phyloP scores from a whole-genome alignment of 192 early-diverging fungal species.

The Thoreauomyces humboldtii region DNA sequence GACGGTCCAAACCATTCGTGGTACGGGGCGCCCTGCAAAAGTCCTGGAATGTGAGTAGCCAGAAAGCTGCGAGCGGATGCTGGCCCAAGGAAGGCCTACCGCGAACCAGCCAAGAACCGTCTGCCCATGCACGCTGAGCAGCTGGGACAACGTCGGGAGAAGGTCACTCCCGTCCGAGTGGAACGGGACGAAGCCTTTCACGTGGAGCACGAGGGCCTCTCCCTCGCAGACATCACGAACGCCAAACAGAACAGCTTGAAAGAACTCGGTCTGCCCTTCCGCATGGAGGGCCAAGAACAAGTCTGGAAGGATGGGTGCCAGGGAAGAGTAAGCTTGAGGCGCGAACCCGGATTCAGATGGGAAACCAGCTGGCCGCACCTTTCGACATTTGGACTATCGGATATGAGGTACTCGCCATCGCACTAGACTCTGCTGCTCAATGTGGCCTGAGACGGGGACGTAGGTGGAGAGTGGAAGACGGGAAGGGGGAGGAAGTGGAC shows the following conservation, averaged over 20 bases:
- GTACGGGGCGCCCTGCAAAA: slow-evolving; percentile 16
- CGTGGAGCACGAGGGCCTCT: slow-evolving; percentile 13
- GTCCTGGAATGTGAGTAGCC: neutral
- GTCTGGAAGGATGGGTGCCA: slow-evolving; percentile 7
- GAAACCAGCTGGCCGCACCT: neutral
- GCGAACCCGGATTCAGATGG: neutral
- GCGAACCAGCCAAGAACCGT: slow-evolving; percentile 30
- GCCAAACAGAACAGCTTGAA: slow-evolving; percentile 22
- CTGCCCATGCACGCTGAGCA: slow-evolving; percentile 15
- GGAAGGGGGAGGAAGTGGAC: too few relatives aligned
- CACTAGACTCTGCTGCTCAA: too few relatives aligned
- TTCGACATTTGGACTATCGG: slow-evolving; percentile 24
- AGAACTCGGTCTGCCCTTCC: slow-evolving; percentile 16
- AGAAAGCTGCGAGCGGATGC: neutral
- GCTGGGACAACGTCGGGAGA: neutral
- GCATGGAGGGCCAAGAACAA: slow-evolving; percentile 20
- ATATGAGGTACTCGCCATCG: slow-evolving; percentile 15
- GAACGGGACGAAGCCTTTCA: slow-evolving; percentile 30
- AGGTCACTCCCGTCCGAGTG: slow-evolving; percentile 19
- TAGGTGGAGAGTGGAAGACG: too few relatives aligned
- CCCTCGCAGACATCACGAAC: slow-evolving; percentile 21
- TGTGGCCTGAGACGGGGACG: too few relatives aligned
- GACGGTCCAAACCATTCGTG: slow-evolving; percentile 10
- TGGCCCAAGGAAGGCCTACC: neutral
- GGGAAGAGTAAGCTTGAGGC: neutral